A percentile compares a stretch with the other conserved stretches of the same genome.
phyloP scores from a whole-genome alignment of 805 yeast genomes.

The Metschnikowia chrysomelidarum region DNA sequence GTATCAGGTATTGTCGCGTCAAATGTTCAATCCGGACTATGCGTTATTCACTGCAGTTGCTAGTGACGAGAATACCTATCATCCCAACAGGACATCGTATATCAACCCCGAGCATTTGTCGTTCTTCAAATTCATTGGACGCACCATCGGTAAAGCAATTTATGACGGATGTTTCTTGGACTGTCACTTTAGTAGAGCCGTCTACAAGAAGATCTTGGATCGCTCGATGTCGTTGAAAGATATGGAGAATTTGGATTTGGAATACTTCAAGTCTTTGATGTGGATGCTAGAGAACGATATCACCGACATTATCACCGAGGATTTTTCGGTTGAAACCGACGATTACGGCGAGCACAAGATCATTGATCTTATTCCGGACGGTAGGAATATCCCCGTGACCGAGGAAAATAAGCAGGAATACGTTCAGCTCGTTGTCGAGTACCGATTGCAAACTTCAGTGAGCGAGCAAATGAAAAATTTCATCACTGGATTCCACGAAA shows the following conservation, averaged over 20 bases:
- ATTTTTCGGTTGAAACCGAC: slow-evolving; percentile 89
- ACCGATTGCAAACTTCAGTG: slow-evolving; percentile 78
- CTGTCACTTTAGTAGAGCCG: slow-evolving; percentile 93
- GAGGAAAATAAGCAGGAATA: slow-evolving; percentile 90
- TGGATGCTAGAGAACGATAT: slow-evolving; percentile 98
- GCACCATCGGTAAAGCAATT: slow-evolving; percentile 92
- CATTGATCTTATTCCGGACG: slow-evolving; percentile 79
- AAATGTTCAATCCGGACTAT: slow-evolving; percentile 94
- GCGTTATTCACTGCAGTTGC: slow-evolving; percentile 90
- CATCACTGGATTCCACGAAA: slow-evolving; percentile 83
- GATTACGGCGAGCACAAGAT: slow-evolving; percentile 88
- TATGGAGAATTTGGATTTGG: slow-evolving; percentile 90
- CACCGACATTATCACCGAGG: slow-evolving; percentile 91
- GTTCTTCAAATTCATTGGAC: slow-evolving; percentile 91
- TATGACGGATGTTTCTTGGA: slow-evolving; percentile 83
- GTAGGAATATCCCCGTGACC: slow-evolving; percentile 80
- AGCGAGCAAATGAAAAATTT: slow-evolving; percentile 85
- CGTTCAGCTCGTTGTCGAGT: slow-evolving; percentile 82
- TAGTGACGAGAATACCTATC: slow-evolving; percentile 89
- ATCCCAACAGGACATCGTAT: slow-evolving; percentile 89
- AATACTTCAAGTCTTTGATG: slow-evolving; percentile 83
- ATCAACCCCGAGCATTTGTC: slow-evolving; percentile 91
- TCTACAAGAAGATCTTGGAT: slow-evolving; percentile 82
- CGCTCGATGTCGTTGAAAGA: slow-evolving; percentile 82
- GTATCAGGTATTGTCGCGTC: slow-evolving; percentile 91